Base-by-base conservation (phyloP, 192 early-diverging fungal species). In the Backusella tarrabulga region DNA sequence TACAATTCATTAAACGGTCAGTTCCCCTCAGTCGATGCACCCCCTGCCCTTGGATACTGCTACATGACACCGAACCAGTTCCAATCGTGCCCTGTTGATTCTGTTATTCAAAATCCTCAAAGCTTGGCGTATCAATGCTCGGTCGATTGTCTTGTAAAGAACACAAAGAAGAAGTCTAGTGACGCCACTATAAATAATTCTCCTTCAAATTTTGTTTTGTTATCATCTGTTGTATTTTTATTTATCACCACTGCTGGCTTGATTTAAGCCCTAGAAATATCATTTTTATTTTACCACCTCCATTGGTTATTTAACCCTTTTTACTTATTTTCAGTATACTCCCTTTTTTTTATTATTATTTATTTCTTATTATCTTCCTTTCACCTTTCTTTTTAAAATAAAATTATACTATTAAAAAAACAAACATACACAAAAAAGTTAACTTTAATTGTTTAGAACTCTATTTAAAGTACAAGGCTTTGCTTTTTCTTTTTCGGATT, bases 51-150 rank as follows among this genome's bases (percentile, higher is more conserved):
- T 8, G 77, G 35, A 9, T 75, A 69, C 35, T 84, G 83, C 50
- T 69, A 52, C 44, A 60, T 76, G 67, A 35, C 54, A 3, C 83
- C 78, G 1, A 84, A 80, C 63, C 67, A 70, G 42, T 80, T 84
- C 77, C 73, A 80, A 44, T 71, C 67, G 17, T 84, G 79, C 72
- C 79, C 79, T 36, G 75, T 70, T 11, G 14, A 41, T 14, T 34
- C 67, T 9, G 71, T 78, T 12, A 17, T 77, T 9, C 68, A 71
- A 21, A 67, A 80, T 71, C 72, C 70, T n/a, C 42, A 74, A 26
- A 76, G 72, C 19, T 26, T 84, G 9, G 83, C 83, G 6, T 81
- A 73, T 67, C 73, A 76, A 32, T 84, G 83, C 34, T 74, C 75
- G 17, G 23, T 84, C 2, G 67, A 84, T 50, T 80, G 83, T 66